Base-by-base conservation (phyloP, 2,329 filamentous ascomycete species). In the Colletotrichum kahawae region DNA sequence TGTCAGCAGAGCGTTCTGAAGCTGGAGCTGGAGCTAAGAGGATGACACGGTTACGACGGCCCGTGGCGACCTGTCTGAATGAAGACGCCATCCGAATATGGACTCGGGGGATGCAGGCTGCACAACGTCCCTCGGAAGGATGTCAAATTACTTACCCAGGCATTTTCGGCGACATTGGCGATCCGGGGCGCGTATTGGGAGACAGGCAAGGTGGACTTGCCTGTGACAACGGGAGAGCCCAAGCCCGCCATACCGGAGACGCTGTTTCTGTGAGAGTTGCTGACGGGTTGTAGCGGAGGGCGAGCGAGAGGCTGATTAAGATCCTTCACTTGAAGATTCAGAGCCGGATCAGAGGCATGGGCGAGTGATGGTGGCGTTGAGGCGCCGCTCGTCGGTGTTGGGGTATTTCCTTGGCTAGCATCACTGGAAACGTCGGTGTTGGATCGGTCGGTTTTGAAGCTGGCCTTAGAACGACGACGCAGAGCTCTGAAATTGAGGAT, bases 171-270 rank as follows among this genome's bases (percentile, higher is more conserved):
- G 51, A 98, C 88, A 38, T 96, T 98, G 57, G 93, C 86, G 51
- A 98, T 91, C 79, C 92, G 92, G 29, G 96, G 96, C 34, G 95
- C 94, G 84, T 95, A 96, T 57, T 93, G 92, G 69, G 95, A 98
- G 21, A 92, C 90, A 9, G 93, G 91, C 76, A 90, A 85, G 77
- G 87, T 89, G 70, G 85, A 88, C 81, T 89, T 90, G 75, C 90
- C 90, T 78, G 87, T 89, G 33, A 87, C 82, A 29, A 88, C 84
- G 31, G 90, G 89, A 29, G 90, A 88, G 21, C 90, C 91, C 64
- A 93, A 81, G 34, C 92, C 92, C 34, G 90, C 86, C 90, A 92
- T 92, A 75, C 91, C 91, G 36, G 89, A 89, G 31, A 94, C 90
- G 81, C 93, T 95, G 79, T 90, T 87, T 78, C 93, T 89, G 82